phyloP scores from a whole-genome alignment of 257 asterid genomes.

The Ocimum tenuiflorum region DNA sequence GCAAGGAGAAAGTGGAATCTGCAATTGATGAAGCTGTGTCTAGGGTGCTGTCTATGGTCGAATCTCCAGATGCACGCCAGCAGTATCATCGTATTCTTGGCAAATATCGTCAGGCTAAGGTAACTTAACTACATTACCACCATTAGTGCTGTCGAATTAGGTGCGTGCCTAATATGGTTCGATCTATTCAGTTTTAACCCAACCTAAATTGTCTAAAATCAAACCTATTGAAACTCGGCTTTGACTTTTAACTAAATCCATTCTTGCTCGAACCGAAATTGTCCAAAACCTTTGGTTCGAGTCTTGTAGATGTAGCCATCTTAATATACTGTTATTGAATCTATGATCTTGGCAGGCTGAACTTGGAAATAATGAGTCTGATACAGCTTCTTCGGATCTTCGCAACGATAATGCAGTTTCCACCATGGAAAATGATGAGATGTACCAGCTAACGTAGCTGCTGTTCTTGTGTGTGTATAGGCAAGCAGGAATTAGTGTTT shows the following conservation, averaged over 20 bases:
- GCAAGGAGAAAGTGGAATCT: constrained; percentile 76
- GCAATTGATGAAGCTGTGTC: constrained; percentile 81
- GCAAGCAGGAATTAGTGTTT: neutral
- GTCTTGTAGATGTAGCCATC: too few relatives aligned
- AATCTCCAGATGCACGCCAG: constrained; percentile 69
- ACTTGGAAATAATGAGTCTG: constrained; percentile 34
- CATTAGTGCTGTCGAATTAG: too few relatives aligned
- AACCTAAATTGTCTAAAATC: too few relatives aligned
- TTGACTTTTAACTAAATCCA: too few relatives aligned
- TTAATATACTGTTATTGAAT: neutral
- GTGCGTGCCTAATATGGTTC: too few relatives aligned
- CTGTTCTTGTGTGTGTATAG: constrained; percentile 13
- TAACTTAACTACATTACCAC: constrained; percentile 18
- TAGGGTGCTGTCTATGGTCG: constrained; percentile 88
- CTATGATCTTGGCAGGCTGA: constrained; percentile 50
- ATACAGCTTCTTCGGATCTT: constrained; percentile 26
- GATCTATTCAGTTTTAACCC: too few relatives aligned
- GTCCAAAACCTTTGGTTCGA: too few relatives aligned
- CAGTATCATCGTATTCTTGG: constrained; percentile 79
- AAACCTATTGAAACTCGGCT: too few relatives aligned
- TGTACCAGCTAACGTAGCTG: constrained; percentile 26
- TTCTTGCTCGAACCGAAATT: too few relatives aligned
- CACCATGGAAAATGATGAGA: constrained; percentile 40
- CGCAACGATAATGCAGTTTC: neutral
- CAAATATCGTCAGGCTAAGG: constrained; percentile 83